Evolutionary conservation across 1,139 yeast species (phyloP), one percentile per base, ranked within the genome.

Genomic region (Yamadazyma blattariae): DNA sequence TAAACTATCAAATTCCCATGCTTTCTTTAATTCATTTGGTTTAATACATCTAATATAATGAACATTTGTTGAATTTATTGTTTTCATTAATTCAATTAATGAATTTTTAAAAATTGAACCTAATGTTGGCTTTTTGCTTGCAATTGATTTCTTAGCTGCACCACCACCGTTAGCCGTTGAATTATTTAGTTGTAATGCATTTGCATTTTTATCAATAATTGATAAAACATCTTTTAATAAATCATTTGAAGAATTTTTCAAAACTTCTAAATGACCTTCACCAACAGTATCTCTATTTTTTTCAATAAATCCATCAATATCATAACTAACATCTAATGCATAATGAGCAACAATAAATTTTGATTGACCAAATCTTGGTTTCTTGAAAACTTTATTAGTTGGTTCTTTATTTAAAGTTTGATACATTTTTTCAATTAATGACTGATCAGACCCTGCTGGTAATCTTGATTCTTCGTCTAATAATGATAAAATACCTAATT

Each of bases 211-310:
- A 38, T 85, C 92, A 44, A 85, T 70, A 21, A 79, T 75, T 5
- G 77, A 72, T 42, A 92, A 64, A 21, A 92, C 78, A 17, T 47
- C 51, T 18, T 36, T 39, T 32, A 47, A 45, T 48, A 90, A 76
- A 23, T 65, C 72, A 55, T 86, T 90, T 13, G 74, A 67, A 1
- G 96, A 66, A 17, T 72, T 74, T 50, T 77, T 79, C 66, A 92
- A 74, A 10, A 88, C 92, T 42, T 88, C 96, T 46, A 90, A 67
- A 52, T 89, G 95, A 23, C 96, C 96, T 52, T 92, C 97, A 25
- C 97, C 94, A 40, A 92, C 97, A 4, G 97, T 88, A 60, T 92
- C 98, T 65, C 97, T 80, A 57, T 92, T 92, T 71, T 92, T 92
- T 62, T 92, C 98, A 52, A 92, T 85, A 56, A 92, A 92, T 2